Evolutionary conservation across 2,329 filamentous ascomycete species (phyloP).

Genomic region (Monosporascus sp.): DNA sequence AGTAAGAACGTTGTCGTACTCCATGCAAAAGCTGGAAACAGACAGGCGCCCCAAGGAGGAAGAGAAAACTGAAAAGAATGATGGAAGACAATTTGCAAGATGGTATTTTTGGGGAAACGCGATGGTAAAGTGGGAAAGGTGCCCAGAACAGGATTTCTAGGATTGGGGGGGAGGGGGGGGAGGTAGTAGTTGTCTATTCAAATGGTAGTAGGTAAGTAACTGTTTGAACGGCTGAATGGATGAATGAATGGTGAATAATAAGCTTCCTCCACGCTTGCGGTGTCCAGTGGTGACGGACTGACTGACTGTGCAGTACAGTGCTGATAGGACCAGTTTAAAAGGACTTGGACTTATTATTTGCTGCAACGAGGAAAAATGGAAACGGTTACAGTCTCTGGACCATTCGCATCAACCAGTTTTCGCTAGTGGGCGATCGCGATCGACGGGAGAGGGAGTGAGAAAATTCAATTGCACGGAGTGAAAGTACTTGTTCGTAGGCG

Average conservation of each 20-base stretch:
- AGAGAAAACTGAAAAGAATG: neutral
- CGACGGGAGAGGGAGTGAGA: neutral
- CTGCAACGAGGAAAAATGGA: neutral
- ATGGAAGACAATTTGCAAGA: neutral
- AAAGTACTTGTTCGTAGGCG: neutral
- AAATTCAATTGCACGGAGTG: neutral
- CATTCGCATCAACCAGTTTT: neutral
- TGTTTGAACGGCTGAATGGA: no score
- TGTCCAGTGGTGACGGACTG: neutral
- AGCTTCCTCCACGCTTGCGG: slow-evolving; percentile 2
- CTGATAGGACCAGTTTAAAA: neutral
- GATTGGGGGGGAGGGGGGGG: neutral
- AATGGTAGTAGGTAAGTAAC: no score
- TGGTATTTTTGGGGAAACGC: neutral
- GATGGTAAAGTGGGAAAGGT: neutral
- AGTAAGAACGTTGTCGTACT: neutral
- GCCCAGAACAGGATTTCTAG: neutral
- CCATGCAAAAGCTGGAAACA: neutral
- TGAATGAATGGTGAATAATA: neutral
- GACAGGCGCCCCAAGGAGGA: no score
- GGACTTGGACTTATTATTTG: no score
- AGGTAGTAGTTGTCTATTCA: no score
- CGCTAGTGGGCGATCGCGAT: slow-evolving; percentile 16
- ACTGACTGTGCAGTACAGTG: neutral
- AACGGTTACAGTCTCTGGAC: neutral